Evolutionary conservation across 805 yeast species (phyloP).

Genomic region (Citeromyces matritensis): DNA sequence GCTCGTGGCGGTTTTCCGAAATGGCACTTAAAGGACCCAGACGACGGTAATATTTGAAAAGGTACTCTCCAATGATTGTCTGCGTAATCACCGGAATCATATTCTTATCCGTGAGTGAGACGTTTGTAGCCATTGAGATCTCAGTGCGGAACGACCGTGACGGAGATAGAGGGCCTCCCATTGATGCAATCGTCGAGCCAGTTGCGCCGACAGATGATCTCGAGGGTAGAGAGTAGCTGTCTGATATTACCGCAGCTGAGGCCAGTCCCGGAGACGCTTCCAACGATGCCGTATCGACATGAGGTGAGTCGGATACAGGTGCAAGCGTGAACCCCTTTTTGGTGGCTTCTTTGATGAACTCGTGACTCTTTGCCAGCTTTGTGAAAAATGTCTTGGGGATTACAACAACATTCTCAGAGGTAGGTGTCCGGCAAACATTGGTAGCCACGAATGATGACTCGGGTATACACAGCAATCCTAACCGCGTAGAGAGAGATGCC

Average conservation of each 20-base stretch:
- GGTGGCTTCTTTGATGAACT: constrained; percentile 10
- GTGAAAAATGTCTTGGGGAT: constrained; percentile 52
- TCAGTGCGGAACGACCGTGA: constrained; percentile 3
- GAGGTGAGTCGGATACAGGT: neutral
- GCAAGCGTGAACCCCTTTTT: neutral
- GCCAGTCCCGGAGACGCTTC: neutral
- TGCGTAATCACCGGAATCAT: constrained; percentile 83
- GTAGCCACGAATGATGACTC: constrained; percentile 47
- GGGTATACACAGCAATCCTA: constrained; percentile 42
- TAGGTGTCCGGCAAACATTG: constrained; percentile 39
- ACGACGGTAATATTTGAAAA: constrained; percentile 72
- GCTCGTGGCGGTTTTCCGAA: constrained; percentile 72
- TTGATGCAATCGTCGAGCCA: no score
- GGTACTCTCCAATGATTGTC: constrained; percentile 83
- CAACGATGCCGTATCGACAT: neutral
- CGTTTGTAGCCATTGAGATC: constrained; percentile 38
- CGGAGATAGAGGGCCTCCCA: neutral
- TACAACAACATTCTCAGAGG: constrained; percentile 40
- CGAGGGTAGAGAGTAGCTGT: neutral
- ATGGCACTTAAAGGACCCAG: constrained; percentile 62
- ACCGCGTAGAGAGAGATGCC: constrained; percentile 21
- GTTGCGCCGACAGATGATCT: neutral
- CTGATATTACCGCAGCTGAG: neutral
- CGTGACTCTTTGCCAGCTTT: constrained; percentile 30
- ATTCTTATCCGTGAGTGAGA: constrained; percentile 49